Evolutionary conservation across 2,329 filamentous ascomycete genomes (phyloP).

Genomic region (Botrytis tulipae): DNA sequence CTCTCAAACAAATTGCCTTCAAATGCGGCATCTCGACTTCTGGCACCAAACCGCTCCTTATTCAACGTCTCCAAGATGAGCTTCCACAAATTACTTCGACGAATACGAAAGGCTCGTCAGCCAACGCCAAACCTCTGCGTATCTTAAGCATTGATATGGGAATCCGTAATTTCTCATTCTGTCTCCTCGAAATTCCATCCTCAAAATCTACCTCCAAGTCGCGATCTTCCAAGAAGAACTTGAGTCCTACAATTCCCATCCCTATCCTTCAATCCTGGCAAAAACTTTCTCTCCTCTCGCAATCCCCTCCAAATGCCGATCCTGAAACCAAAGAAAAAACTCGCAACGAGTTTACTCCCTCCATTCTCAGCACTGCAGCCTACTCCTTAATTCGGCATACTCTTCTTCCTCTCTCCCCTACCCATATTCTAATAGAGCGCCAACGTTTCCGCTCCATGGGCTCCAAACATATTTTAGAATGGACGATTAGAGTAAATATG

Average conservation of each 20-base stretch:
- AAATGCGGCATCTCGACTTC: conserved; percentile 58
- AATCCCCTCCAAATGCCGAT: conserved; percentile 19
- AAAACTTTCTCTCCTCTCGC: conserved; percentile 25
- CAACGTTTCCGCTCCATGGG: conserved; percentile 64
- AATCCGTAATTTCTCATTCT: conserved; percentile 76
- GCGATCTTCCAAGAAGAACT: not conserved
- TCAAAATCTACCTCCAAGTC: not conserved
- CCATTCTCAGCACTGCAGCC: conserved; percentile 53
- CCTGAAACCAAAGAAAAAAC: conserved; percentile 22
- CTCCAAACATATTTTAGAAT: conserved; percentile 67
- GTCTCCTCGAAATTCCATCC: conserved; percentile 49
- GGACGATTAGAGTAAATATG: conserved; percentile 79
- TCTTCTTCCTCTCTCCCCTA: conserved; percentile 54
- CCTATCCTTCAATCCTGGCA: conserved; percentile 20
- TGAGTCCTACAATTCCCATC: not conserved
- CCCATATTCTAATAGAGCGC: conserved; percentile 66
- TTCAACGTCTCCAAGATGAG: conserved; percentile 48
- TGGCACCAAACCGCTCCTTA: conserved; percentile 58
- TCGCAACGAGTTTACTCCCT: conserved; percentile 51
- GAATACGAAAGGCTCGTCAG: conserved; percentile 24
- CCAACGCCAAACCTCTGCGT: conserved; percentile 35
- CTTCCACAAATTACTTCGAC: conserved; percentile 26
- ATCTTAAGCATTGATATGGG: conserved; percentile 83
- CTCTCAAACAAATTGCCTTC: conserved; percentile 59
- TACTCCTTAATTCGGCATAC: conserved; percentile 51